Evolutionary conservation across 345 rosid genomes (phyloP).

Genomic region (Eutrema yunnanense): DNA sequence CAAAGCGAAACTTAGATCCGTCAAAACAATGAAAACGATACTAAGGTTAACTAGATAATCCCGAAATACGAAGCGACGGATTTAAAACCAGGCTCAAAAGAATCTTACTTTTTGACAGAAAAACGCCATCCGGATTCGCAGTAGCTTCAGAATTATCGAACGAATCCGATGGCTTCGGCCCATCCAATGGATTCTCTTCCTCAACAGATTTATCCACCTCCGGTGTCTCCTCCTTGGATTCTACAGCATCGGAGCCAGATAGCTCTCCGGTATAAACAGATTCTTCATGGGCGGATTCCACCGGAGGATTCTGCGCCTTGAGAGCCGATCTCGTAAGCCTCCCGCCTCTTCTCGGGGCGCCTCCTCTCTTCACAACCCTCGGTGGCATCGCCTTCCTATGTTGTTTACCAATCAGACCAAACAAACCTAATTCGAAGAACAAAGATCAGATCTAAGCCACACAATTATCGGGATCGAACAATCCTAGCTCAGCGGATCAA

Average conservation of each 20-base stretch:
- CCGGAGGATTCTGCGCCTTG: slow-evolving; percentile 41
- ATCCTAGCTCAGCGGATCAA: slow-evolving; percentile 16
- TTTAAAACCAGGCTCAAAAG: background rate
- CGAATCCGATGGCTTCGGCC: slow-evolving; percentile 3
- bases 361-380: slow-evolving; percentile 63
- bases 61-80: background rate
- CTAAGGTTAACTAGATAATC: background rate
- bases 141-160: slow-evolving; percentile 19
- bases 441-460: background rate
- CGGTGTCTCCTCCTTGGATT: slow-evolving; percentile 24
- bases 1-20: background rate
- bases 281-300: slow-evolving; percentile 35
- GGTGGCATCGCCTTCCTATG: slow-evolving; percentile 57
- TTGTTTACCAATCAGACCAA: background rate
- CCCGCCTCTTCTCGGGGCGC: slow-evolving; percentile 49
- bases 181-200: slow-evolving; percentile 25
- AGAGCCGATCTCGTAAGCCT: slow-evolving; percentile 42
- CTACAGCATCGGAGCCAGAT: slow-evolving; percentile 24
- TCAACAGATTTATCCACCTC: slow-evolving; percentile 16
- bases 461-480: slow-evolving; percentile 6
- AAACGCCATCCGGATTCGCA: slow-evolving; percentile 23
- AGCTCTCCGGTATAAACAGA: slow-evolving; percentile 27
- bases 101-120: slow-evolving; percentile 41
- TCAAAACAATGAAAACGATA: background rate
- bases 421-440: slow-evolving; percentile 1